A percentile compares a stretch with the other conserved stretches of the same genome.
These are phyloP conservation scores for carrot (Daucus carota) DNA, from an alignment of 129 eudicot species.

Conservation along the genomic window DH1_v3.0 NC_030382.2:11231001-11231500, in stretches of 20 bases:
- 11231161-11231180: neutral
- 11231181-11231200: neutral
- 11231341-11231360: neutral
- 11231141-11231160: neutral
- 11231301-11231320: neutral
- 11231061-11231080: constrained; percentile 70
- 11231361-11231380: too few relatives aligned
- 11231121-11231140: neutral
- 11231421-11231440: neutral
- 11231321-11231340: neutral
- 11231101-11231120: neutral
- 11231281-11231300: neutral
- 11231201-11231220: neutral
- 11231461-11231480: neutral
- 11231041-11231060: constrained; percentile 72
- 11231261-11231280: neutral
- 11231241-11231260: neutral
- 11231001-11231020: constrained; percentile 78
- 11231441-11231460: neutral
- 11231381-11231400: neutral
- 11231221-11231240: neutral
- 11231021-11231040: constrained; percentile 67
- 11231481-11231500: neutral
- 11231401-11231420: neutral
- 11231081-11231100: neutral